Conservation (phyloP, 306 rosid species). For the Lathyrus aphaca region DNA sequence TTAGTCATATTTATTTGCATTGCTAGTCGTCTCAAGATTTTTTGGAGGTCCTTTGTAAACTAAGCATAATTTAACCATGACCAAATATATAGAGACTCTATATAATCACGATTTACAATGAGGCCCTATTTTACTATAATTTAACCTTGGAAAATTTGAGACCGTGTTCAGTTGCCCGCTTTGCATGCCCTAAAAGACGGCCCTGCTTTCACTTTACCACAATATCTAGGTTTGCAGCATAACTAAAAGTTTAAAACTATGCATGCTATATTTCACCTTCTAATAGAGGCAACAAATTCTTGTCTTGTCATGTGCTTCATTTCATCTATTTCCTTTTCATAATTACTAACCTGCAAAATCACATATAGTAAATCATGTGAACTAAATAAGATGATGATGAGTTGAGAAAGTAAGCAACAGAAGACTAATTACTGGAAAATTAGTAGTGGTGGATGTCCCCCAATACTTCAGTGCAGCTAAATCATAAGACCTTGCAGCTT, state of each 20-base stretch:
- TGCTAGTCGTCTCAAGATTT: too few relatives aligned
- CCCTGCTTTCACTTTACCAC: too few relatives aligned
- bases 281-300: constrained; percentile 96
- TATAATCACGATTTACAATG: too few relatives aligned
- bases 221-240: not conserved
- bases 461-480: constrained; percentile 96
- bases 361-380: constrained; percentile 8
- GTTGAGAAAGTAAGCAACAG: not conserved
- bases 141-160: too few relatives aligned
- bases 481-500: constrained; percentile 99
- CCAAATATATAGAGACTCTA: too few relatives aligned
- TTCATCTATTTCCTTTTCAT: constrained; percentile 94
- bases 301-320: constrained; percentile 99
- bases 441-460: constrained; percentile 98
- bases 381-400: not conserved
- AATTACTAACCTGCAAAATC: constrained; percentile 69
- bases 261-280: constrained; percentile 57
- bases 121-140: too few relatives aligned
- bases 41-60: too few relatives aligned
- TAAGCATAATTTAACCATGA: too few relatives aligned
- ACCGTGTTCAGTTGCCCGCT: too few relatives aligned
- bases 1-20: too few relatives aligned
- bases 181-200: too few relatives aligned
- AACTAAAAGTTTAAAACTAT: not conserved
- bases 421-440: constrained; percentile 65